Evolutionary conservation across 805 yeast species (phyloP).

Genomic region (Yamadazyma laniorum): DNA sequence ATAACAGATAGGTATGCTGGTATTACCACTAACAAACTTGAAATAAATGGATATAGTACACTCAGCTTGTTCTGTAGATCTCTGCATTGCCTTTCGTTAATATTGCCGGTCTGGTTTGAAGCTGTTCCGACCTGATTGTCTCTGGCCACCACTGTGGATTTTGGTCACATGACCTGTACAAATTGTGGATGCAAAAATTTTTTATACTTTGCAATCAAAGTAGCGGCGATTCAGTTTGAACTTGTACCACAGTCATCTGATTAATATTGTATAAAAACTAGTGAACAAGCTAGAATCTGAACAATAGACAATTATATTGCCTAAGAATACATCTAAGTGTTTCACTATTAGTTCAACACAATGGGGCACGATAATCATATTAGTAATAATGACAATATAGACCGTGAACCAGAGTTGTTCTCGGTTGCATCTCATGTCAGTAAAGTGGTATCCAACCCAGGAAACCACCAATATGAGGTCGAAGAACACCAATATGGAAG

Average conservation of each 20-base stretch:
- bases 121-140: no score
- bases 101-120: no score
- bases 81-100: no score
- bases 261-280: slow-evolving; percentile 2
- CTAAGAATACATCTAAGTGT: no score
- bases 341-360: background rate
- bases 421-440: slow-evolving; percentile 7
- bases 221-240: no score
- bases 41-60: no score
- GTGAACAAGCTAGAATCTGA: no score
- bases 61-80: no score
- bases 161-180: slow-evolving; percentile 8
- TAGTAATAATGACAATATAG: background rate
- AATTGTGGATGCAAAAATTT: slow-evolving; percentile 5
- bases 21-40: no score
- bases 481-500: background rate
- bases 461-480: slow-evolving; percentile 8
- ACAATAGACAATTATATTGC: no score
- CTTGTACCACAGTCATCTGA: slow-evolving; percentile 1
- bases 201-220: slow-evolving; percentile 8
- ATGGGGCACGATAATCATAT: background rate
- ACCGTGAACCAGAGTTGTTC: slow-evolving; percentile 9
- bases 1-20: no score
- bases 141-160: no score
- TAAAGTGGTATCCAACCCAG: slow-evolving; percentile 4